Percentiles rank a stretch among this genome's conserved stretches.
These are phyloP conservation scores for Cucurbita maxima DNA, from an alignment of 306 rosid genomes.

Conservation along the genomic window DNA sequence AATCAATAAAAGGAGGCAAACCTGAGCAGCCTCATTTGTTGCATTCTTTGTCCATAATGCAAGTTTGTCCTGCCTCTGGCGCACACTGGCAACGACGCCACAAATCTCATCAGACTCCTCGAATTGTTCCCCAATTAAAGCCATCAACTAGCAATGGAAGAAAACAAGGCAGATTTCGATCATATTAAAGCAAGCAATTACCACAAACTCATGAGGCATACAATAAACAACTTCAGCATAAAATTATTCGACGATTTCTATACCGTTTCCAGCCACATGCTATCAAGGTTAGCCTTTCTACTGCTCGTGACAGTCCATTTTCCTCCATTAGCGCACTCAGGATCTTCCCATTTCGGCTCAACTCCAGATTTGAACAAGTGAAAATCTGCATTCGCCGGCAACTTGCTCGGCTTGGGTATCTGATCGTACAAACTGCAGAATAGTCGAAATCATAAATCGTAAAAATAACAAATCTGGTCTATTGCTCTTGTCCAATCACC, in stretches of 20 bases:
- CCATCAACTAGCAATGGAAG: conserved; percentile 52
- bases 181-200: background rate
- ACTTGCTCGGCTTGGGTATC: conserved; percentile 77
- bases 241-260: background rate
- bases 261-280: conserved; percentile 96
- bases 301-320: conserved; percentile 60
- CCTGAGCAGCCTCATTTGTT: conserved; percentile 92
- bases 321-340: conserved; percentile 92
- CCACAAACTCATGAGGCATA: background rate
- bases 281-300: conserved; percentile 52
- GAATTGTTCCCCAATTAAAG: conserved; percentile 89
- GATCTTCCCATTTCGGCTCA: conserved; percentile 99
- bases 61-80: conserved; percentile 86
- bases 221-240: background rate
- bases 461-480: background rate
- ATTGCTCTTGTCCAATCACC: background rate
- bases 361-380: conserved; percentile 79
- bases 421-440: conserved; percentile 59
- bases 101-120: conserved; percentile 86
- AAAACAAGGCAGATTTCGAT: background rate
- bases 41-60: conserved; percentile 91
- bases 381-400: conserved; percentile 48
- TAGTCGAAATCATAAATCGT: background rate
- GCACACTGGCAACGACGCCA: conserved; percentile 90
- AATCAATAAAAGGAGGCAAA: conserved; percentile 2